Base-by-base conservation (phyloP, 108 stramenopile species). In the Fistulifera solaris region DNA sequence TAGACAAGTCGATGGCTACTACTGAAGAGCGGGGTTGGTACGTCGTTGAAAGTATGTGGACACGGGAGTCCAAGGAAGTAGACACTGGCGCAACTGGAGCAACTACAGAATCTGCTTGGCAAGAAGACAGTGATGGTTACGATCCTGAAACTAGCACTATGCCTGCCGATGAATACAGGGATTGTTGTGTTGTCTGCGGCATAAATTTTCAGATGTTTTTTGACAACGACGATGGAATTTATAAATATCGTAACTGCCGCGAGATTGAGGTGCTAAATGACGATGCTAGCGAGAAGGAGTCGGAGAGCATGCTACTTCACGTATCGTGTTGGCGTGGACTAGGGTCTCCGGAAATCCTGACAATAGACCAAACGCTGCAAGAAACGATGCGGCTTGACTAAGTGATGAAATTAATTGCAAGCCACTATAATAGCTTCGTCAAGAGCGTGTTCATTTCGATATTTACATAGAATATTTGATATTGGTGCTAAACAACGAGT, bases 11-110 rank as follows among this genome's bases (percentile, higher is more conserved):
- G 18, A 90, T 86, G 69, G 78, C 83, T 27, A 58, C 45, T 25
- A 81, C 80, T 22, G 84, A 90, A 60, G 89, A 90, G 54, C 76
- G 89, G 1, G 89, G 85, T n/a, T 90, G 89, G 89, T 87, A 80
- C 52, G 40, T 48, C 27, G 50, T 56, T 3, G 81, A 78, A 54
- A 21, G 22, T 8, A 48, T 56, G 2, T 90, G 84, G 84, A 56
- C 56, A 27, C 56, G 52, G 22, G 57, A 54, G 39, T n/a, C 11
- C 31, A 48, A 38, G 0, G 61, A 44, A 38, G 40, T 40, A 38
- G 50, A 31, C 18, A 63, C 28, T 61, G 58, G 44, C 16, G 40
- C 16, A 38, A 26, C 47, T 16, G 65, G 21, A 1, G 58, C 27
- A 12, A 31, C 44, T 15, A 56, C 52, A 38, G 71, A 68, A 45